Conservation (phyloP, 495 filamentous ascomycete species). For the Podospora sp. region DNA sequence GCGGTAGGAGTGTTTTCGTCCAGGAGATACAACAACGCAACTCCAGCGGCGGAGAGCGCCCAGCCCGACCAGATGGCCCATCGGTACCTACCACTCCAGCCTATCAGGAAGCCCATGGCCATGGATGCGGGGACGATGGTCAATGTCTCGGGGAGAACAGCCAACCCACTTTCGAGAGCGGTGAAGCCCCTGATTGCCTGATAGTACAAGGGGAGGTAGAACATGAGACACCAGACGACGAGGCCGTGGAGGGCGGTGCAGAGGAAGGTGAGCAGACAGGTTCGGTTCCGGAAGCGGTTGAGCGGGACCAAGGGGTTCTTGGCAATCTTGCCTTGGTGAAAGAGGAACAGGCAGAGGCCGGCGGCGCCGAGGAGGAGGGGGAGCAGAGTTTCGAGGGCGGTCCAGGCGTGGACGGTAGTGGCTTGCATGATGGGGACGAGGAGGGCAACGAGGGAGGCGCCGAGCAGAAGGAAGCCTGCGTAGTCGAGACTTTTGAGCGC, state of each 20-base stretch:
- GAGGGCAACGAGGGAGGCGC: constrained; percentile 44
- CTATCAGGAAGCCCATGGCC: constrained; percentile 55
- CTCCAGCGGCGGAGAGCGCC: constrained; percentile 46
- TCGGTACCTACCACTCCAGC: constrained; percentile 45
- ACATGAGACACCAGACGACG: constrained; percentile 39
- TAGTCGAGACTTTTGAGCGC: constrained; percentile 60
- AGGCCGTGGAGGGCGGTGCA: constrained; percentile 55
- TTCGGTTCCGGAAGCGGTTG: constrained; percentile 45
- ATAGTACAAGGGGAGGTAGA: constrained; percentile 68
- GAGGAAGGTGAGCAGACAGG: constrained; percentile 37
- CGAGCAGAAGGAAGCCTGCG: constrained; percentile 58
- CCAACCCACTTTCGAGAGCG: constrained; percentile 60
- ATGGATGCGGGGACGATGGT: constrained; percentile 49
- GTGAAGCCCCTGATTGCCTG: constrained; percentile 60
- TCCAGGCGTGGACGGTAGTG: constrained; percentile 56
- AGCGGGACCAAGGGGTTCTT: constrained; percentile 49
- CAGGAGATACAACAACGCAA: constrained; percentile 53
- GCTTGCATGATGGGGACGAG: constrained; percentile 59
- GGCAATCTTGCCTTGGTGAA: constrained; percentile 54
- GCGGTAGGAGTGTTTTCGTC: constrained; percentile 44
- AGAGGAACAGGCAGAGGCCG: constrained; percentile 45
- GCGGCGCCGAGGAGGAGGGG: constrained; percentile 55
- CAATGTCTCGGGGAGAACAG: constrained; percentile 58
- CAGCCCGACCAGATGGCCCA: constrained; percentile 61
- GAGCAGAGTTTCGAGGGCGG: constrained; percentile 54